Conservation (phyloP, 2,329 filamentous ascomycete genomes). For the Penicillium brevicompactum region DNA sequence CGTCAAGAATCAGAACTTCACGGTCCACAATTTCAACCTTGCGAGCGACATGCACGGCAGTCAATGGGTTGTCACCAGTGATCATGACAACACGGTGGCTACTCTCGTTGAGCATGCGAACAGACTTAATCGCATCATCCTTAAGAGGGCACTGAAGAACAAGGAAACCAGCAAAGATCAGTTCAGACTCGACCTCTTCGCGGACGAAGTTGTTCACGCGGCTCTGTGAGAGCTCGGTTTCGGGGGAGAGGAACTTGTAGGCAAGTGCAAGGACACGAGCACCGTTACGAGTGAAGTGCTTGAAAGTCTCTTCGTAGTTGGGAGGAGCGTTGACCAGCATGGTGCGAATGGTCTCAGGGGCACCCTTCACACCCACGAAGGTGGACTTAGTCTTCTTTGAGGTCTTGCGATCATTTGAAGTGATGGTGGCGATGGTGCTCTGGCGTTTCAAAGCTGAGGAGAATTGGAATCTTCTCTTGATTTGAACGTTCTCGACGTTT, state of each 20-base stretch:
- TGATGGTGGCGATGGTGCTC: constrained; percentile 85
- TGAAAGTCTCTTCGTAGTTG: constrained; percentile 97
- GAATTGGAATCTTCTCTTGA: constrained; percentile 97
- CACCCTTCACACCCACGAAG: constrained; percentile 94
- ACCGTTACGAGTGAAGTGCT: constrained; percentile 94
- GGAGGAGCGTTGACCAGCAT: constrained; percentile 82
- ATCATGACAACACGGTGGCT: constrained; percentile 99
- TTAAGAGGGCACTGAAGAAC: constrained; percentile 95
- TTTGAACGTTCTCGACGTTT: constrained; percentile 74
- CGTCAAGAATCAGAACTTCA: constrained; percentile 90
- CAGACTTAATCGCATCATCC: constrained; percentile 89
- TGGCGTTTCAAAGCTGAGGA: constrained; percentile 95
- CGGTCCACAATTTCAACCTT: constrained; percentile 98
- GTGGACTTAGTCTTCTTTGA: constrained; percentile 79
- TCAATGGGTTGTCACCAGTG: constrained; percentile 95
- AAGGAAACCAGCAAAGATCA: constrained; percentile 92
- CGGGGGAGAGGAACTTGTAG: constrained; percentile 85
- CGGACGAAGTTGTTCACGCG: constrained; percentile 93
- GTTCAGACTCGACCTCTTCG: constrained; percentile 81
- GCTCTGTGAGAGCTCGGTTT: constrained; percentile 77
- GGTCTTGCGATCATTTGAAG: constrained; percentile 69
- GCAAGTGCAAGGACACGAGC: constrained; percentile 91
- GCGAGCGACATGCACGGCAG: constrained; percentile 90
- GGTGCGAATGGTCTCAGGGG: constrained; percentile 92
- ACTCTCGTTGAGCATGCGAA: constrained; percentile 97